These are phyloP conservation scores for Osmanthus fragrans DNA, from an alignment of 257 asterid genomes.

Conservation along the genomic window DNA sequence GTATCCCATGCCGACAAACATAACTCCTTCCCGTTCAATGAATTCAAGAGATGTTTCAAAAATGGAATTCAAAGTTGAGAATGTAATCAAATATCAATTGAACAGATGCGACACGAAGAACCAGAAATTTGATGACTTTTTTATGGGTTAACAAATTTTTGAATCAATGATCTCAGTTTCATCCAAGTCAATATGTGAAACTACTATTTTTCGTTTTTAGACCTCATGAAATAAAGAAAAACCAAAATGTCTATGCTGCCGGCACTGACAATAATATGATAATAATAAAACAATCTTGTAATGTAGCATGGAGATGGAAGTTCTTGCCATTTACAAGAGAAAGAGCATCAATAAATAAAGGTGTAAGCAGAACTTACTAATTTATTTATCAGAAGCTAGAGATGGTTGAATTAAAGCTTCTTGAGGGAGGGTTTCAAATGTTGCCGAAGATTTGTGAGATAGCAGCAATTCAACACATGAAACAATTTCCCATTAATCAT, in stretches of 20 bases:
- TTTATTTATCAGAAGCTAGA: not conserved
- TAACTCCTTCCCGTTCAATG: too few relatives aligned
- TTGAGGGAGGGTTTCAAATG: constrained; percentile 60
- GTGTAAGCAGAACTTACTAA: not conserved
- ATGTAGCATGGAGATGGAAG: not conserved
- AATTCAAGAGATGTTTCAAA: not conserved
- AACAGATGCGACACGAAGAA: not conserved
- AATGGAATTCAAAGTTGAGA: not conserved
- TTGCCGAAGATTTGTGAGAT: constrained; percentile 40
- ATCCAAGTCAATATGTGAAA: not conserved
- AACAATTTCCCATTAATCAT: constrained; percentile 44
- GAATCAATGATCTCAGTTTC: not conserved
- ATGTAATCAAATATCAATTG: not conserved
- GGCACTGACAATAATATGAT: not conserved
- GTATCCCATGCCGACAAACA: too few relatives aligned
- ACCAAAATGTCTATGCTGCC: not conserved
- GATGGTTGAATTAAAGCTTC: constrained; percentile 38
- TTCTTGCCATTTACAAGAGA: not conserved
- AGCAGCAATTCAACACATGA: constrained; percentile 56
- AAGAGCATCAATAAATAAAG: not conserved
- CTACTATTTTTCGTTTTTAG: not conserved
- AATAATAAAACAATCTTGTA: not conserved
- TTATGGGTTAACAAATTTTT: not conserved
- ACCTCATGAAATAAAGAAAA: not conserved
- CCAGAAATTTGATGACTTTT: not conserved